Conservation (phyloP, 2,329 filamentous ascomycete genomes). For the Fusarium pseudograminearum region DNA sequence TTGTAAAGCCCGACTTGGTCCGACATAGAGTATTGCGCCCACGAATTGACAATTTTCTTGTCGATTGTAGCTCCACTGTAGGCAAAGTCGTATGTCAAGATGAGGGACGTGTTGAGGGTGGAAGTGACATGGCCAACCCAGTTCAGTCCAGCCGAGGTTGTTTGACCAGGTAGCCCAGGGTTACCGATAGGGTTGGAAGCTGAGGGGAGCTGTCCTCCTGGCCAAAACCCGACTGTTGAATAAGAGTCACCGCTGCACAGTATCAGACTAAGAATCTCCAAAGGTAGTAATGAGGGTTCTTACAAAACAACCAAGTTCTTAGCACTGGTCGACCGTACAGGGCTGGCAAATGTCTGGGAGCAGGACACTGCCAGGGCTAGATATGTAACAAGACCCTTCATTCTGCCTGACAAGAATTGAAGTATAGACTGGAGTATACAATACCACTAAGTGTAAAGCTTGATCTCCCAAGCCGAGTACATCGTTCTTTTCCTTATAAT, state of each 20-base stretch:
- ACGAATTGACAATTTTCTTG: slow-evolving; percentile 36
- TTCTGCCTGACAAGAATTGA: background rate
- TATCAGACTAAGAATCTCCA: background rate
- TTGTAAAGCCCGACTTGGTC: slow-evolving; percentile 38
- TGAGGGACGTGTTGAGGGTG: slow-evolving; percentile 28
- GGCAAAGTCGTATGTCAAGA: slow-evolving; percentile 41
- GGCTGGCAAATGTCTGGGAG: background rate
- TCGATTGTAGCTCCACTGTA: slow-evolving; percentile 40
- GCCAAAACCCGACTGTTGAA: slow-evolving; percentile 37
- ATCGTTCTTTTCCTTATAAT: accelerated
- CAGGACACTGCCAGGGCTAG: slow-evolving; percentile 2
- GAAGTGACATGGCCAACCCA: slow-evolving; percentile 39
- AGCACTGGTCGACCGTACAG: background rate
- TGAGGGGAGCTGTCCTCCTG: slow-evolving; percentile 26
- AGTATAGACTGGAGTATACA: accelerated
- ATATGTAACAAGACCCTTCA: background rate
- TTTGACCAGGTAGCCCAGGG: slow-evolving; percentile 33
- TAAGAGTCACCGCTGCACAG: slow-evolving; percentile 34
- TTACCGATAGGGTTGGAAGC: slow-evolving; percentile 33
- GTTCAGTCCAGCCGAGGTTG: slow-evolving; percentile 36
- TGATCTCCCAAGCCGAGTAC: background rate
- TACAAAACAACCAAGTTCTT: slow-evolving; percentile 32
- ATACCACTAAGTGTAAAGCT: accelerated
- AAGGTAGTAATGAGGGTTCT: accelerated
- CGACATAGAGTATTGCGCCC: slow-evolving; percentile 33